Conservation (phyloP, 2,329 filamentous ascomycete genomes). For the Tolypocladium amazonense region DNA sequence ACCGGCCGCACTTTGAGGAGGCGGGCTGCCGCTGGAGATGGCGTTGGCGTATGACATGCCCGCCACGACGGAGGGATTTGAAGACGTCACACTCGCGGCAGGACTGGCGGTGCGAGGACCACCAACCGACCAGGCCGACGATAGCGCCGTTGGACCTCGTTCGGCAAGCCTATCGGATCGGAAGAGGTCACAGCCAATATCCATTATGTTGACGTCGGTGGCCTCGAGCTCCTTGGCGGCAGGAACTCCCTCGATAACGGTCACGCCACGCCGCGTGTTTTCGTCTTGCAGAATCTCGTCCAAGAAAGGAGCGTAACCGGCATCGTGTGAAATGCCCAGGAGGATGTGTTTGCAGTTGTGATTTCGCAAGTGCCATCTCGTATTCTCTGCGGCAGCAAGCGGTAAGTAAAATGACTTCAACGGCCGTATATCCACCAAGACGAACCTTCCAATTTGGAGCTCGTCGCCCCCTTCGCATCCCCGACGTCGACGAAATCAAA, state of each 20-base stretch:
- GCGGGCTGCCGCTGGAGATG: conserved; percentile 29
- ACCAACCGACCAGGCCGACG: neutral
- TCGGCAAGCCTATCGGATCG: conserved; percentile 40
- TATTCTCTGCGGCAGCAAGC: conserved; percentile 26
- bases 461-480: conserved; percentile 44
- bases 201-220: conserved; percentile 35
- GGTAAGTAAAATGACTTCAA: neutral
- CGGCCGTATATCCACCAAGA: neutral
- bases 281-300: conserved; percentile 41
- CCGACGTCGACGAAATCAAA: conserved; percentile 58
- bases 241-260: conserved; percentile 42
- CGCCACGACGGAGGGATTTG: conserved; percentile 2
- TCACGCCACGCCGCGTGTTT: conserved; percentile 30
- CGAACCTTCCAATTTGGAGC: conserved; percentile 50
- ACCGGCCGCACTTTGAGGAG: conserved; percentile 30
- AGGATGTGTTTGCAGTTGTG: conserved; percentile 51
- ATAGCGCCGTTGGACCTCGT: conserved; percentile 6
- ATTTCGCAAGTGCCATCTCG: conserved; percentile 48
- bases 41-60: conserved; percentile 29
- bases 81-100: conserved; percentile 5
- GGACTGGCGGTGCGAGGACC: conserved; percentile 6
- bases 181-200: conserved; percentile 38
- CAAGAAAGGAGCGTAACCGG: conserved; percentile 48
- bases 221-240: conserved; percentile 37
- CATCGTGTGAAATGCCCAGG: conserved; percentile 51